Conservation (phyloP, 768 basidiomycete genomes). For the Mycena alexandri region DNA sequence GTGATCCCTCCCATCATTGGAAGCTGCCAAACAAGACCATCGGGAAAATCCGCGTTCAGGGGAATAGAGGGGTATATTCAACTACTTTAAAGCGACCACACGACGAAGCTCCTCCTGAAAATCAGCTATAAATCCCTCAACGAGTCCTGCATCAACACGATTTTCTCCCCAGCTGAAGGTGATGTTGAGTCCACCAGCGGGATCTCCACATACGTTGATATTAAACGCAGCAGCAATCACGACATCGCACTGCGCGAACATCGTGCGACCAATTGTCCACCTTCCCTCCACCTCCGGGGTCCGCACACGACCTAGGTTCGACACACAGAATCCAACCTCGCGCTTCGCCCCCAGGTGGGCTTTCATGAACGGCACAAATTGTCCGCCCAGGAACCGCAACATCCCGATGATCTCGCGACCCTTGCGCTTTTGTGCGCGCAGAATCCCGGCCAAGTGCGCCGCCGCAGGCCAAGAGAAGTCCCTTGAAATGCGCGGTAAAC, state of each 20-base stretch:
- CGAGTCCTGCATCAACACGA: not conserved
- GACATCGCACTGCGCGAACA: slow-evolving; percentile 21
- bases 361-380: not conserved
- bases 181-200: slow-evolving; percentile 21
- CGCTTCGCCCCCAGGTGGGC: slow-evolving; percentile 22
- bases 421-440: slow-evolving; percentile 9
- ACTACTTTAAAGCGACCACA: too few species aligned
- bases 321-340: slow-evolving; percentile 3
- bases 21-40: too few species aligned
- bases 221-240: slow-evolving; percentile 6
- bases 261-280: slow-evolving; percentile 3
- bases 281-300: not conserved
- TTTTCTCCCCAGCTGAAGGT: slow-evolving; percentile 16
- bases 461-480: slow-evolving; percentile 16
- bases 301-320: slow-evolving; percentile 16
- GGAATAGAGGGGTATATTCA: too few species aligned
- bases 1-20: too few species aligned
- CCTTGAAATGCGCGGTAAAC: not conserved
- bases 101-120: slow-evolving; percentile 3
- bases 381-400: slow-evolving; percentile 10
- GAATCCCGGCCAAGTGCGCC: not conserved
- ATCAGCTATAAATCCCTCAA: slow-evolving; percentile 3
- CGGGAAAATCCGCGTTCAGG: too few species aligned
- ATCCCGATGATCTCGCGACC: slow-evolving; percentile 15
- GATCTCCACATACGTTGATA: slow-evolving; percentile 18